Evolutionary conservation across 192 early-diverging fungal genomes (phyloP), one percentile per base, ranked within the genome.

Genomic region (Linnemannia hyalina): DNA sequence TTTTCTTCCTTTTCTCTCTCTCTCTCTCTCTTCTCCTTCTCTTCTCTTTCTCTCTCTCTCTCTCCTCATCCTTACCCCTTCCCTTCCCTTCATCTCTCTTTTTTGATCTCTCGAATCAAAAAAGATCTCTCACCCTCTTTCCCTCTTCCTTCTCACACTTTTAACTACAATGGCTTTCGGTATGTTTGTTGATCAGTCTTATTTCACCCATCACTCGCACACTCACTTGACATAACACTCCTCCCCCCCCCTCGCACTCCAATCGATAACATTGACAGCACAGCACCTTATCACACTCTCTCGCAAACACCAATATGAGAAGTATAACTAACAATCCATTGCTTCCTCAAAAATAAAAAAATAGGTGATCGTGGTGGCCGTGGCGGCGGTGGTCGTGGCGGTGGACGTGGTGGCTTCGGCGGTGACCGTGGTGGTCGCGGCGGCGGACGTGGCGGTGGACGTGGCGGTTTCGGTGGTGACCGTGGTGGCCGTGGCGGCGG

Each of bases 401-500:
- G 90, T 73, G 88, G 79, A 52, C 44, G 68, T 47, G 82, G 85
- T 80, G 80, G 68, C 41, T 78, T 88, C 76, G 76, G 89, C 36
- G 90, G 85, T n/a, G 75, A 75, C 73, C 74, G 82, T 44, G 87
- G 89, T 40, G 88, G 90, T 40, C 73, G 82, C 40, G 80, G 90
- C 46, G 90, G 88, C 16, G 89, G 82, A 42, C 88, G 89, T 81
- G 88, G 89, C 65, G 78, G 85, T 68, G 60, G 76, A 54, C 87
- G 93, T 78, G 90, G 92, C 68, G 89, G 91, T n/a, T 80, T 80
- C 32, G 86, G 93, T 65, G 89, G 92, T 42, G 89, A 87, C 68
- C 91, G 93, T 83, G 91, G 90, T 47, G 91, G 89, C 73, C 81
- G 88, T 81, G 89, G 92, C 69, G 90, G 85, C 26, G 83, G 88